Base-by-base conservation (phyloP, 345 rosid species). In the Noccaea bulbosa region DNA sequence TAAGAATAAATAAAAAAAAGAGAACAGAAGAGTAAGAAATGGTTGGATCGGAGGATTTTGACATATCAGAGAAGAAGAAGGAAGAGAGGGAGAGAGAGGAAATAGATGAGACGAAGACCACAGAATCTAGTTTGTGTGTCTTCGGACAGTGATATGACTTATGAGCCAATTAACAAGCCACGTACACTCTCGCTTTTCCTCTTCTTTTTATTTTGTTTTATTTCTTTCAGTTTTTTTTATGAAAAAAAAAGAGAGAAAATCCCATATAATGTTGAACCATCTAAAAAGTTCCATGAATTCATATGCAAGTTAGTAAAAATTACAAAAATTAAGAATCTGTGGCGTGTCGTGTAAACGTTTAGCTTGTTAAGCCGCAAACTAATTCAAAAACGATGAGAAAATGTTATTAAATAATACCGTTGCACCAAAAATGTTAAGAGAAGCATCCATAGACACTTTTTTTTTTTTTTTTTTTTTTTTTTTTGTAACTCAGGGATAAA, bases 91-190 rank as follows among this genome's bases (percentile, higher is more conserved):
- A 66, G 60, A 32, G 50, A 73, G 46, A 46, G 38, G 15, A 43
- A 4, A 2, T 41, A 67, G 66, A 39, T 49, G 40, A 22, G 49
- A 65, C 4, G 74, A 43, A 41, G 78, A 68, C 81, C 81, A 78
- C 75, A 62, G 41, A 69, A 55, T 17, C 53, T 78, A 62, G 48
- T 27, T 12, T 71, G 11, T 61, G 43, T 24, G 9, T 22, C 14
- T 53, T 43, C 8, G 47, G 61, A 73, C 62, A 46, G 39, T 73
- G 70, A 61, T 53, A 27, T 60, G 40, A 76, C 71, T 68, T 65
- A 10, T 72, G 77, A 70, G 75, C 77, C 73, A 73, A 55, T 72
- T 46, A 73, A 49, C 30, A 40, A 2, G 78, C 81, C 81, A 78
- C 81, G 81, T 78, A 67, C 52, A 32, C 63, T 54, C 74, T 62